phyloP scores from a whole-genome alignment of 768 basidiomycete genomes.

The Leccinum fibrillosum region DNA sequence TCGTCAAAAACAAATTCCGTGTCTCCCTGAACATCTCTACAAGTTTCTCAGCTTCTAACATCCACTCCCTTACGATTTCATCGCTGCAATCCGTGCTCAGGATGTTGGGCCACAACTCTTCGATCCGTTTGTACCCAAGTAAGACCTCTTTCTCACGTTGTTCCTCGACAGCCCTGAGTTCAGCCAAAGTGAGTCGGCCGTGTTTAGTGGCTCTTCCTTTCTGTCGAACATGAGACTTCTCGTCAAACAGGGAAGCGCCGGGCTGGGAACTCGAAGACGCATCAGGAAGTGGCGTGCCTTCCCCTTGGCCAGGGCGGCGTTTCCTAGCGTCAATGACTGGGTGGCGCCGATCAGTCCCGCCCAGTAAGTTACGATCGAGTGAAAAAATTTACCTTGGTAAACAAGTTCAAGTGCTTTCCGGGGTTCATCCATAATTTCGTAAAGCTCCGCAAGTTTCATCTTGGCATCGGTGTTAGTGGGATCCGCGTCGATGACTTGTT shows the following conservation, averaged over 20 bases:
- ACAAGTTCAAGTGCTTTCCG: constrained; percentile 73
- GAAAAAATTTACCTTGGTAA: constrained; percentile 49
- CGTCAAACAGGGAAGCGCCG: constrained; percentile 60
- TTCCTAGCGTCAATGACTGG: constrained; percentile 61
- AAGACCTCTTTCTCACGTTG: constrained; percentile 65
- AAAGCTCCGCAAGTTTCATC: constrained; percentile 86
- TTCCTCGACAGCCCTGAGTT: constrained; percentile 60
- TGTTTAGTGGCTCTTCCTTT: constrained; percentile 30
- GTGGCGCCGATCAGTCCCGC: constrained; percentile 45
- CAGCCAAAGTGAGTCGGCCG: constrained; percentile 52
- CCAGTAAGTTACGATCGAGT: constrained; percentile 43
- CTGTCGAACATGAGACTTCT: constrained; percentile 41
- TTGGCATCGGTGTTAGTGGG: constrained; percentile 78
- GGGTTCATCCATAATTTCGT: constrained; percentile 79
- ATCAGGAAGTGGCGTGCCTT: constrained; percentile 10
- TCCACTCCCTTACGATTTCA: constrained; percentile 67
- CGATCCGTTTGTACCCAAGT: constrained; percentile 54
- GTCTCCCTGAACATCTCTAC: constrained; percentile 90
- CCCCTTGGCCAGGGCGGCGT: constrained; percentile 36
- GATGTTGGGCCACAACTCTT: constrained; percentile 61
- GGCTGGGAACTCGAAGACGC: constrained; percentile 18
- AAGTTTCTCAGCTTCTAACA: constrained; percentile 79
- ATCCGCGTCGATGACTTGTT: constrained; percentile 67
- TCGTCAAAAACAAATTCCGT: constrained; percentile 74
- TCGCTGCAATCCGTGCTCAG: constrained; percentile 39